phyloP scores from a whole-genome alignment of 768 basidiomycete genomes.

The Wakefieldia striispora region DNA sequence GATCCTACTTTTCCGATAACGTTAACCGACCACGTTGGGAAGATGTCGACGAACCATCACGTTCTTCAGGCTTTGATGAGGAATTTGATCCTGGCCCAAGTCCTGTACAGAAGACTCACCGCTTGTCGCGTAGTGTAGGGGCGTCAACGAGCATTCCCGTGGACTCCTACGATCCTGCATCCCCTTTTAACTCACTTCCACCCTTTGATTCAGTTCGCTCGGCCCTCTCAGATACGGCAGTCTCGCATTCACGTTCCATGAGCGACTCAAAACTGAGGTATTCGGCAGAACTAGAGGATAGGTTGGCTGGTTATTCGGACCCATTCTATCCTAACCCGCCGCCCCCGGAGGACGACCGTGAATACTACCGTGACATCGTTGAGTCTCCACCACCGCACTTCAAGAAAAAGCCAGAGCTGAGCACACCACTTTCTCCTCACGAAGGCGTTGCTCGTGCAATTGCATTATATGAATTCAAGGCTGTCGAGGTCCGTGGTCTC shows the following conservation, averaged over 20 bases:
- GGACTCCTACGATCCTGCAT: constrained; percentile 33
- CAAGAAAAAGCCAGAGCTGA: constrained; percentile 49
- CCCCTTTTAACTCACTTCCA: constrained; percentile 35
- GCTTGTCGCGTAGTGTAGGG: constrained; percentile 17
- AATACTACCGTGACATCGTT: constrained; percentile 6
- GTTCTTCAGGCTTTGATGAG: constrained; percentile 36
- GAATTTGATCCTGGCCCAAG: constrained; percentile 45
- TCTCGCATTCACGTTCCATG: constrained; percentile 34
- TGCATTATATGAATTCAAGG: constrained; percentile 70
- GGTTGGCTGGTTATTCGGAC: constrained; percentile 15
- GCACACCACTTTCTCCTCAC: constrained; percentile 44
- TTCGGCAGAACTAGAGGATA: constrained; percentile 6
- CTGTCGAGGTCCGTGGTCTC: constrained; percentile 55
- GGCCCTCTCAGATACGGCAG: constrained; percentile 30
- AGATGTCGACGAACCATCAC: constrained; percentile 22
- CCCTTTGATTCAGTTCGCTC: constrained; percentile 34
- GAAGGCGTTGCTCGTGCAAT: constrained; percentile 72
- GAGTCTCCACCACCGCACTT: constrained; percentile 32
- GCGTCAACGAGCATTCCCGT: constrained; percentile 4
- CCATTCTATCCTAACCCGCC: constrained; percentile 28
- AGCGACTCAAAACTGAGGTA: constrained; percentile 28
- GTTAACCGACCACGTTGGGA: constrained; percentile 27
- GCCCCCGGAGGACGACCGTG: constrained; percentile 20
- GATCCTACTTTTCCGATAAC: constrained; percentile 52
- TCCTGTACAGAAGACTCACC: constrained; percentile 31